phyloP scores from a whole-genome alignment of 345 rosid genomes.

The Boechera retrofracta region DNA sequence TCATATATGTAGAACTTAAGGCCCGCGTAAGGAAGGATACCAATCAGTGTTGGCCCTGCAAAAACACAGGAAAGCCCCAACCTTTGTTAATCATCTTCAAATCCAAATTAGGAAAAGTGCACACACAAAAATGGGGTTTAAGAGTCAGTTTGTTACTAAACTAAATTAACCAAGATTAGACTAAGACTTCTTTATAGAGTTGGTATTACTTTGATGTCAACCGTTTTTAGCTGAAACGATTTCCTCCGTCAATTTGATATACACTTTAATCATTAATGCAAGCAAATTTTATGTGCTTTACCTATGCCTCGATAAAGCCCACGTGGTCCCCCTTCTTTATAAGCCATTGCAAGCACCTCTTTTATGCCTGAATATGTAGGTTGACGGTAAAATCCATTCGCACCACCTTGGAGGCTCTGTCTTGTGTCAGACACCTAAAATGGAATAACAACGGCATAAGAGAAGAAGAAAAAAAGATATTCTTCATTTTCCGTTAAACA shows the following conservation, averaged over 20 bases:
- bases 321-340: constrained; percentile 84
- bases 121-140: not conserved
- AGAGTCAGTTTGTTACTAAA: constrained; percentile 9
- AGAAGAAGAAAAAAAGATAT: not conserved
- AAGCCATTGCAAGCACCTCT: constrained; percentile 74
- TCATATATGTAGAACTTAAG: constrained; percentile 93
- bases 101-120: constrained; percentile 24
- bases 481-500: not conserved
- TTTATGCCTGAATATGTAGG: constrained; percentile 75
- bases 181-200: not conserved
- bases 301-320: constrained; percentile 90
- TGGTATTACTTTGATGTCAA: constrained; percentile 26
- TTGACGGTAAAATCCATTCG: constrained; percentile 50
- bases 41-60: constrained; percentile 89
- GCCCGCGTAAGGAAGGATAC: constrained; percentile 95
- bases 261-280: constrained; percentile 17
- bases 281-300: constrained; percentile 34
- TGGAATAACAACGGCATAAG: constrained; percentile 31
- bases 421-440: constrained; percentile 63
- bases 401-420: constrained; percentile 48
- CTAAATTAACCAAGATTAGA: constrained; percentile 13
- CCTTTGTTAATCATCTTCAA: constrained; percentile 22
- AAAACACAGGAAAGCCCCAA: constrained; percentile 35
- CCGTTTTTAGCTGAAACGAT: not conserved
- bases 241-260: not conserved